Percentiles rank a stretch among this genome's conserved stretches.
phyloP scores from a whole-genome alignment of 2,329 filamentous ascomycete species.

The Ophiognomonia clavigignenti-juglandacearum region DNA sequence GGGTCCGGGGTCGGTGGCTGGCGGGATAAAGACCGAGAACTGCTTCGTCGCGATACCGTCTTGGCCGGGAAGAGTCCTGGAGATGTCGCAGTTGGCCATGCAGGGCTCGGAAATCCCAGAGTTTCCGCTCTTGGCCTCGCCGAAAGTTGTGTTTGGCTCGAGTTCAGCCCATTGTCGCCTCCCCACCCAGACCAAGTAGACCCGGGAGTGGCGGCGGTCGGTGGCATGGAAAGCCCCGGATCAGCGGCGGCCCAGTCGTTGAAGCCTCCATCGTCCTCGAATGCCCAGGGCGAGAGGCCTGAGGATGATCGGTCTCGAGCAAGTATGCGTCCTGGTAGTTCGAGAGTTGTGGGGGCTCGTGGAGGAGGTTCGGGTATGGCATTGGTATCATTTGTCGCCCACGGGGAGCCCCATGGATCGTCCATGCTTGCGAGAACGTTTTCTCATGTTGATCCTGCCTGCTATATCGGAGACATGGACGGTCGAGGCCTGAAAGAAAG shows the following conservation, averaged over 20 bases:
- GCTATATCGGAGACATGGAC: slow-evolving; percentile 12
- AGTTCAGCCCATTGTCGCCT: slow-evolving; percentile 15
- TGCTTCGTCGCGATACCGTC: slow-evolving; percentile 15
- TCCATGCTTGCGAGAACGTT: slow-evolving; percentile 43
- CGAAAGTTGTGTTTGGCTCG: slow-evolving; percentile 23
- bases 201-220: slow-evolving; percentile 16
- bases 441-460: slow-evolving; percentile 16
- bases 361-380: slow-evolving; percentile 34
- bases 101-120: slow-evolving; percentile 31
- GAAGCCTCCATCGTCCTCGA: slow-evolving; percentile 30
- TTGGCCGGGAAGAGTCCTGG: slow-evolving; percentile 26
- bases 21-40: slow-evolving; percentile 19
- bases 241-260: slow-evolving; percentile 33
- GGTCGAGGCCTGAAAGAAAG: not conserved
- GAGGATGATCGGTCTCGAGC: slow-evolving; percentile 23
- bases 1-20: slow-evolving; percentile 37
- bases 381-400: slow-evolving; percentile 35
- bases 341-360: slow-evolving; percentile 28
- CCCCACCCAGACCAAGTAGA: slow-evolving; percentile 28
- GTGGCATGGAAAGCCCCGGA: slow-evolving; percentile 20
- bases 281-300: slow-evolving; percentile 36
- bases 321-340: slow-evolving; percentile 28
- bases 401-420: slow-evolving; percentile 60
- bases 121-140: slow-evolving; percentile 27
- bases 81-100: slow-evolving; percentile 35